Evolutionary conservation across 139 green algal genomes (phyloP), one percentile per base, ranked within the genome.

Genomic region (Haematococcus lacustris): DNA sequence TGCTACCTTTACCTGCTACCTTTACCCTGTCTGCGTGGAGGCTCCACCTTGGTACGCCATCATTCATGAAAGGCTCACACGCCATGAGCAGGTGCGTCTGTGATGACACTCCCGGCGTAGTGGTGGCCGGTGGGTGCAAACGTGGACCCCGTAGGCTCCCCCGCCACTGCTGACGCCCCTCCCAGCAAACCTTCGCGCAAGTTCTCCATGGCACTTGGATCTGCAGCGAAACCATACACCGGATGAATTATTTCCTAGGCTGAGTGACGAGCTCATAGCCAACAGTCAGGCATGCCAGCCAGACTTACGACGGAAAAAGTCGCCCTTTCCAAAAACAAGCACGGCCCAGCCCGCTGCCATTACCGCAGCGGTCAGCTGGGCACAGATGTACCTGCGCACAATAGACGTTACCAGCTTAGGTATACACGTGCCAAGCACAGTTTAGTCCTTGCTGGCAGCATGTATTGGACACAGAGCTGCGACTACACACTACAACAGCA

Each of bases 381-480:
- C 78, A 1, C 39, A 26, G 57, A 84, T 43, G 74, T 80, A 84
- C 43, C 76, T 39, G 51, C 57, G 23, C n/a, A n/a, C n/a, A n/a
- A n/a, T n/a, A n/a, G n/a, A n/a, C n/a, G n/a, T n/a, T n/a, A n/a
- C n/a, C n/a, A n/a, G n/a, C n/a, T n/a, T n/a, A n/a, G n/a, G n/a
- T n/a, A n/a, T n/a, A n/a, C n/a, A n/a, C n/a, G n/a, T n/a, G n/a
- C n/a, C n/a, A n/a, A n/a, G n/a, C n/a, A n/a, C n/a, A n/a, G n/a
- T n/a, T n/a, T n/a, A n/a, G n/a, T n/a, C n/a, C n/a, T n/a, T n/a
- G n/a, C n/a, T n/a, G n/a, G n/a, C n/a, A n/a, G n/a, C n/a, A n/a
- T n/a, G n/a, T n/a, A n/a, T n/a, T n/a, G n/a, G n/a, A n/a, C n/a
- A n/a, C n/a, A n/a, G n/a, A n/a, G n/a, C n/a, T n/a, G n/a, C n/a